A percentile compares a stretch with the other conserved stretches of the same genome.
These are phyloP conservation scores for Pyrus hybrid DNA, from an alignment of 331 rosid species.

Conservation along the genomic window DNA sequence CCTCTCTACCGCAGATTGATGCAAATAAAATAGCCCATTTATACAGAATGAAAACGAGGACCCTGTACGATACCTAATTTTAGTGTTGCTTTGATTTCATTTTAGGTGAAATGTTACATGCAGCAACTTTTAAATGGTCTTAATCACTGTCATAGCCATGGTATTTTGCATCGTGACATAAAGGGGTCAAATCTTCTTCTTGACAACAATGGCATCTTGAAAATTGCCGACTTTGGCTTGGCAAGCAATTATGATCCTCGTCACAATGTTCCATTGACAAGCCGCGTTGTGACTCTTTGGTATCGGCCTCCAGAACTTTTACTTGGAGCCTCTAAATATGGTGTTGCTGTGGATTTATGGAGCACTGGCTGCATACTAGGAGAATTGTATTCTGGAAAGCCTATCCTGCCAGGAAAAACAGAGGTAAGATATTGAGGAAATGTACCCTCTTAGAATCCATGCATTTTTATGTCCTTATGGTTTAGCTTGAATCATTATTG, in stretches of 20 bases:
- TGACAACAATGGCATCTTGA: conserved; percentile 69
- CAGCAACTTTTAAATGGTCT: conserved; percentile 88
- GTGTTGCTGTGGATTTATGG: conserved; percentile 90
- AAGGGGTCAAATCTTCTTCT: conserved; percentile 95
- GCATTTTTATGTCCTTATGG: background rate
- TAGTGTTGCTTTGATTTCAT: conserved; percentile 9
- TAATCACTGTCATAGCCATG: conserved; percentile 81
- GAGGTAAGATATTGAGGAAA: conserved; percentile 46
- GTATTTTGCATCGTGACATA: conserved; percentile 93
- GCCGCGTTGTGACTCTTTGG: conserved; percentile 94
- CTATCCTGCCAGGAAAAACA: conserved; percentile 90
- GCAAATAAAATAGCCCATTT: background rate
- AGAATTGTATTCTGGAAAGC: conserved; percentile 75
- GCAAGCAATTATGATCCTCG: conserved; percentile 61
- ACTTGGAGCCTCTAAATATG: conserved; percentile 80
- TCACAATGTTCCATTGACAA: conserved; percentile 57
- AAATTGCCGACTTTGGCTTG: conserved; percentile 94
- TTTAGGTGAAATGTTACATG: conserved; percentile 85
- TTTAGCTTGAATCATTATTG: background rate
- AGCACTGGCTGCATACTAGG: conserved; percentile 94
- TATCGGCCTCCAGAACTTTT: conserved; percentile 95
- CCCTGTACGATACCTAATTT: background rate
- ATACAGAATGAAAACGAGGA: background rate
- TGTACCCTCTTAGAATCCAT: background rate
- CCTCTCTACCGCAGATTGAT: background rate